Evolutionary conservation across 2,329 filamentous ascomycete species (phyloP).

Genomic region (Penicillium sp.): DNA sequence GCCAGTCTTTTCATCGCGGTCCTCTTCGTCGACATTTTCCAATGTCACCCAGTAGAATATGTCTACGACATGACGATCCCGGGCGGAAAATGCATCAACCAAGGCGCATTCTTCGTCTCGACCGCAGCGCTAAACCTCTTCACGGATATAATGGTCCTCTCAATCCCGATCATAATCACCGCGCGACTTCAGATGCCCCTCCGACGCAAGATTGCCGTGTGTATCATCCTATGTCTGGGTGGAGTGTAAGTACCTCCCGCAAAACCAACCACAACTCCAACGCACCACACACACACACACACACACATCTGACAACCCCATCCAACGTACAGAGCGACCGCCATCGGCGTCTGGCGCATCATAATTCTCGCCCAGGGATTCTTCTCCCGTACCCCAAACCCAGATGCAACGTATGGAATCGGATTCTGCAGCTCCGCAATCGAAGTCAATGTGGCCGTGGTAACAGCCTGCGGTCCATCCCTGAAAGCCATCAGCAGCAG

Average conservation of each 20-base stretch:
- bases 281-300: no score
- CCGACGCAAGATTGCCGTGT: constrained; percentile 29
- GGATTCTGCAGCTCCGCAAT: constrained; percentile 30
- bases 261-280: not conserved
- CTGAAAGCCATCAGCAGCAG: constrained; percentile 23
- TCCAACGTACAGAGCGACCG: constrained; percentile 20
- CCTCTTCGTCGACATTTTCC: constrained; percentile 31
- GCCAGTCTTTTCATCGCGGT: constrained; percentile 21
- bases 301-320: not conserved
- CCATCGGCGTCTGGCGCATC: constrained; percentile 30
- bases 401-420: constrained; percentile 25
- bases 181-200: constrained; percentile 29
- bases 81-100: constrained; percentile 28
- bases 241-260: constrained; percentile 17
- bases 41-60: constrained; percentile 27
- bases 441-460: constrained; percentile 30
- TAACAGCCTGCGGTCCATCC: constrained; percentile 30
- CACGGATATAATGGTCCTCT: constrained; percentile 31
- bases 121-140: constrained; percentile 29
- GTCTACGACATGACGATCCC: constrained; percentile 22
- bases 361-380: constrained; percentile 24
- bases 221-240: constrained; percentile 28
- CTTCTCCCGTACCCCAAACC: constrained; percentile 1
- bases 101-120: constrained; percentile 27
- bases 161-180: constrained; percentile 33